Base-by-base conservation (phyloP, 2,329 filamentous ascomycete species). In the Botrytis elliptica region DNA sequence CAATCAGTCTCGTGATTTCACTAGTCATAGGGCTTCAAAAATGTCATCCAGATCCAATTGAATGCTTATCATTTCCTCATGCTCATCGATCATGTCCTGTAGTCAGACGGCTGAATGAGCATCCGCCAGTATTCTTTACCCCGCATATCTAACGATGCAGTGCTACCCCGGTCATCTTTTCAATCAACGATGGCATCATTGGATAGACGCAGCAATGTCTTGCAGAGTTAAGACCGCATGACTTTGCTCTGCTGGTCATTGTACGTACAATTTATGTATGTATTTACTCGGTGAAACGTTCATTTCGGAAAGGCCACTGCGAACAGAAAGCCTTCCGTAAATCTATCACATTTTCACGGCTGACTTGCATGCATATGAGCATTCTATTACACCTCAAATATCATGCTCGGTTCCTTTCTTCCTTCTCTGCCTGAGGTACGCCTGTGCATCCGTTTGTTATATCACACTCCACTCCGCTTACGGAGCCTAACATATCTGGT, bases 191-290 rank as follows among this genome's bases (percentile, higher is more conserved):
- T 59, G 60, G 36, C 60, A 52, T 59, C 7, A 69, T 69, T 72
- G 29, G 70, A 63, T n/a, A 46, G 46, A 72, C 10, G 62, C 70
- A 67, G 42, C 16, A 63, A 72, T 72, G 62, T 72, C 62, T 72
- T 67, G 70, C 70, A 72, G 38, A 46, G 38, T 59, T 18, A 72
- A 71, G 49, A 25, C 49, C 16, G n/a, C n/a, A 42, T 36, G 29
- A 40, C 20, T 72, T 36, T 33, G 25, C 70, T 72, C 7, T 66
- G 38, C 55, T 67, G 36, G n/a, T 25, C 10, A 10, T 25, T 69
- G 38, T 69, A 69, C 66, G 36, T 69, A 69, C 18, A 69, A 33
- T 57, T 18, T 36, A 36, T 66, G 33, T 64, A 52, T 55, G 25
- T 42, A 57, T 42, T 38, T n/a, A 66, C 36, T 33, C 14, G 60